Conservation (phyloP, 768 basidiomycete species). For the Tubosaeta sp. region DNA sequence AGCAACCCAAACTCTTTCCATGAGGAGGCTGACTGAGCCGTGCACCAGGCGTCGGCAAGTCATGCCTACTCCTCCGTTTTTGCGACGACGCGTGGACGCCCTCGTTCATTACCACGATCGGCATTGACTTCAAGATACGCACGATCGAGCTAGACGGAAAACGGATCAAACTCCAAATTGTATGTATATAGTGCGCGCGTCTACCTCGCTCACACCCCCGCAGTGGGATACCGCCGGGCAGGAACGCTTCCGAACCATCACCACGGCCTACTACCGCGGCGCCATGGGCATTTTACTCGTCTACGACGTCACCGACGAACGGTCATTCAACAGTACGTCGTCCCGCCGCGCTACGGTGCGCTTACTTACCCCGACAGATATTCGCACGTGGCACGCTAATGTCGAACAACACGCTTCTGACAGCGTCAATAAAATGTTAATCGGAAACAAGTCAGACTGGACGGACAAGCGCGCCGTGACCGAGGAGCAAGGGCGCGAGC, state of each 20-base stretch:
- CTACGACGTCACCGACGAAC: conserved; percentile 96
- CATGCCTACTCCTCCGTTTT: conserved; percentile 91
- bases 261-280: conserved; percentile 97
- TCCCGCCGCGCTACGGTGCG: conserved; percentile 10
- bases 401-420: conserved; percentile 99
- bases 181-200: conserved; percentile 36
- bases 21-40: conserved; percentile 8
- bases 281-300: conserved; percentile 98
- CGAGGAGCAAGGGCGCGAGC: conserved; percentile 85
- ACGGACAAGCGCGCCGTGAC: conserved; percentile 91
- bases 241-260: conserved; percentile 98
- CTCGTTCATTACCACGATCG: conserved; percentile 98
- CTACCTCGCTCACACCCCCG: neutral
- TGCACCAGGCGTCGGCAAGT: conserved; percentile 85
- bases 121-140: conserved; percentile 99
- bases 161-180: conserved; percentile 98
- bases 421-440: conserved; percentile 98
- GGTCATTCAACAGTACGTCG: conserved; percentile 88
- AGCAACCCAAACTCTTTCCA: neutral
- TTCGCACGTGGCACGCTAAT: conserved; percentile 96
- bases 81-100: conserved; percentile 99
- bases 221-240: conserved; percentile 99
- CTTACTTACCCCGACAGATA: conserved; percentile 51
- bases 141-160: conserved; percentile 98
- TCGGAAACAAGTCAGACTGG: conserved; percentile 99